Evolutionary conservation across 1,284 basidiomycete species (phyloP).

Genomic region (Psilocybe mexicana): DNA sequence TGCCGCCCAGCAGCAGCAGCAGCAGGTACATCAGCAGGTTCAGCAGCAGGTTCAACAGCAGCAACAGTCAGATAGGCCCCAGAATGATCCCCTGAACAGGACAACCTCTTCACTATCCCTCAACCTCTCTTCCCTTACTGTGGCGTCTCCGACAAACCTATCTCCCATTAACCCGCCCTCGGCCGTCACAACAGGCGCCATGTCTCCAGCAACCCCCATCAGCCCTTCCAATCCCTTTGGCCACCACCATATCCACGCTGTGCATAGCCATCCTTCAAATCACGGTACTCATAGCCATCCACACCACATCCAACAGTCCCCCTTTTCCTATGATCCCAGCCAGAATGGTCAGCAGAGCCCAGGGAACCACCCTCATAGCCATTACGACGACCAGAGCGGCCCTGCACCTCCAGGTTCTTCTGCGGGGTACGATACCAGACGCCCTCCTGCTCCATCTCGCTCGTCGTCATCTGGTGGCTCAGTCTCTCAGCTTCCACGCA

Average conservation of each 20-base stretch:
- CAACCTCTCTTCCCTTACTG: conserved; percentile 63
- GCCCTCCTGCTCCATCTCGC: conserved; percentile 30
- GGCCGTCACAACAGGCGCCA: conserved; percentile 32
- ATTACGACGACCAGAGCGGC: conserved; percentile 31
- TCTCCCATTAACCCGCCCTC: conserved; percentile 57
- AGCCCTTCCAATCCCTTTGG: conserved; percentile 46
- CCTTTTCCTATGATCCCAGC: conserved; percentile 43
- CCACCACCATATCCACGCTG: conserved; percentile 30
- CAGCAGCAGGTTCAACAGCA: conserved; percentile 14
- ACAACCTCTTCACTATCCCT: conserved; percentile 49
- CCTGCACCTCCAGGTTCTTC: conserved; percentile 23
- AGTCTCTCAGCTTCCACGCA: conserved; percentile 36
- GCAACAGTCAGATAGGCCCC: conserved; percentile 16
- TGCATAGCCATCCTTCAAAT: conserved; percentile 18
- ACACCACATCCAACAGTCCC: conserved; percentile 35
- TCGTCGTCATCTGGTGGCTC: conserved; percentile 28
- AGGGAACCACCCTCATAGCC: conserved; percentile 11
- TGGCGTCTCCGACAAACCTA: conserved; percentile 61
- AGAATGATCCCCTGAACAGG: conserved; percentile 15
- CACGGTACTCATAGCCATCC: background rate
- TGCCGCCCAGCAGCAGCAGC: conserved; percentile 18
- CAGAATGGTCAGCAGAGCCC: conserved; percentile 28
- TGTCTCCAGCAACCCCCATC: conserved; percentile 61
- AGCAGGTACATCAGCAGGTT: background rate
- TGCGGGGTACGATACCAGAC: conserved; percentile 30